Base-by-base conservation (phyloP, 495 filamentous ascomycete species). In the Aspergillus cavernicola region DNA sequence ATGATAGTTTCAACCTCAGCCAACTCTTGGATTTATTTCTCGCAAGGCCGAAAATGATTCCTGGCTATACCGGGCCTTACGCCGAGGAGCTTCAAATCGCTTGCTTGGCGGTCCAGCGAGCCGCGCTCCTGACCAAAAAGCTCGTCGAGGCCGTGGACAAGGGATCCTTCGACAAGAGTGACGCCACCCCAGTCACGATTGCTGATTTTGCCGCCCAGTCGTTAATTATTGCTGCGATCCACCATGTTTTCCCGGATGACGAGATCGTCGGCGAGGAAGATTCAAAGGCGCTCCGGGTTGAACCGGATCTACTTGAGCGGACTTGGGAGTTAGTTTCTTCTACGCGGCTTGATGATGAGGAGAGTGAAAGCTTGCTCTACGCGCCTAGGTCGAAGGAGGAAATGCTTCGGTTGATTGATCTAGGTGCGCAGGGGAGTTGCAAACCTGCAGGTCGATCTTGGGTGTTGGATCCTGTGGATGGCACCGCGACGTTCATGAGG, bases 391-490 rank as follows among this genome's bases (percentile, higher is more conserved):
- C 71, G 11, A 68, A 69, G 12, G 77, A 83, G 26, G 74, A 81
- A 50, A 78, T 88, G 72, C 78, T 86, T 31, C 57, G 76, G 13
- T 57, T 81, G 44, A 86, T 89, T 57, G 85, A 88, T 61, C 68
- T 78, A 39, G 84, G 84, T 26, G 77, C 77, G 1, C 66, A 67
- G 37, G 77, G 74, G 2, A 65, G 62, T 9, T 71, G 73, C 13
- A 60, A 65, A 1, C 59, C 57, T 0, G 66, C 69, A 1, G 65
- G 70, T 2, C 63, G 78, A 4, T 69, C 78, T 1, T 89, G 85
- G 85, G 80, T 86, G 3, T 76, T 89, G 29, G 86, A 89, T 60
- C 86, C 86, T 0, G 85, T 89, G 39, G 86, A 89, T 53, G 86
- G 86, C 20, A 89, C 86, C 0, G 79, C 78, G 32, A 84, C 82